phyloP scores from a whole-genome alignment of 1,284 basidiomycete genomes.

The Hortiboletus rubellus region DNA sequence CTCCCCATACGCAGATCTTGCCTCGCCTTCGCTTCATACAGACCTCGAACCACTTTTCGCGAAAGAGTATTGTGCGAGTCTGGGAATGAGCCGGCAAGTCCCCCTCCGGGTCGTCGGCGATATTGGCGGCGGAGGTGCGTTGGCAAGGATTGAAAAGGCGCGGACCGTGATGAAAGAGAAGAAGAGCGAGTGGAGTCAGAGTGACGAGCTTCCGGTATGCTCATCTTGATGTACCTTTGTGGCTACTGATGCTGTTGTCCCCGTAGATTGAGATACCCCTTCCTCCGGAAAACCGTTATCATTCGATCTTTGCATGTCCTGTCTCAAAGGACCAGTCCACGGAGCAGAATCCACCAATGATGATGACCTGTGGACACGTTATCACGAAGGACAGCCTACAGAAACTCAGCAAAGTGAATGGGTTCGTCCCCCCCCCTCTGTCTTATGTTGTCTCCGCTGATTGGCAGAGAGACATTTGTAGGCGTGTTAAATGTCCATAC shows the following conservation, averaged over 20 bases:
- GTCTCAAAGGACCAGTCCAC: slow-evolving; percentile 98
- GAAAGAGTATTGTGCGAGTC: slow-evolving; percentile 84
- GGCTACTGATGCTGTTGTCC: slow-evolving; percentile 4
- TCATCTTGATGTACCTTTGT: neutral
- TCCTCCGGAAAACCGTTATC: slow-evolving; percentile 83
- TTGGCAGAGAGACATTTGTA: slow-evolving; percentile 31
- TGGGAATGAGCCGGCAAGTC: slow-evolving; percentile 86
- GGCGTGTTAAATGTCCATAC: slow-evolving; percentile 87
- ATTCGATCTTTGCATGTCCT: slow-evolving; percentile 96
- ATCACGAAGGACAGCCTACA: slow-evolving; percentile 86
- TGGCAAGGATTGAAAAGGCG: slow-evolving; percentile 90
- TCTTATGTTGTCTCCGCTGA: neutral
- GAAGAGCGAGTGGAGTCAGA: slow-evolving; percentile 89
- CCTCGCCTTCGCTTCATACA: slow-evolving; percentile 64
- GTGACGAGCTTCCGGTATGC: slow-evolving; percentile 82
- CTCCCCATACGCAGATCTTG: slow-evolving; percentile 77
- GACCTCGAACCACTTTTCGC: slow-evolving; percentile 83
- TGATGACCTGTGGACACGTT: slow-evolving; percentile 95
- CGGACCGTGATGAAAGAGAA: slow-evolving; percentile 89
- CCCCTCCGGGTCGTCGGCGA: slow-evolving; percentile 87
- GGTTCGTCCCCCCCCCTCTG: slow-evolving; percentile 53
- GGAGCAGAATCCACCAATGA: slow-evolving; percentile 94
- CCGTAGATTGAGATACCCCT: slow-evolving; percentile 91
- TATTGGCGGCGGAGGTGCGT: slow-evolving; percentile 86
- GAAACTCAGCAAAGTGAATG: slow-evolving; percentile 82